A percentile compares a stretch with the other conserved stretches of the same genome.
These are phyloP conservation scores for Acanthamoeba healyi DNA, from an alignment of 208 protist genomes.

Conservation along the genomic window DNA sequence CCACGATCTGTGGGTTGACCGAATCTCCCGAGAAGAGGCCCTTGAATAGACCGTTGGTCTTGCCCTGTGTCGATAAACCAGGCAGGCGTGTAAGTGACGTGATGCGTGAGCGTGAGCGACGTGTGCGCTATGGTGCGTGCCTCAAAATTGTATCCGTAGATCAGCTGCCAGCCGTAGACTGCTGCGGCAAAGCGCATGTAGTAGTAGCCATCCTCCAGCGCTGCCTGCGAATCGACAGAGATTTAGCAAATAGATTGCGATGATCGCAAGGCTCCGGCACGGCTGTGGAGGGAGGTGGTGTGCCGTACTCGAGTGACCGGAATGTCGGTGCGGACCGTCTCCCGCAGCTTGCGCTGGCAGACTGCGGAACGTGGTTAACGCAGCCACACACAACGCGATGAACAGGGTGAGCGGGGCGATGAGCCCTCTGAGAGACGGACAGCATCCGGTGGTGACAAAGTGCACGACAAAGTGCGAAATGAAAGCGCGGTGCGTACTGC, in stretches of 20 bases:
- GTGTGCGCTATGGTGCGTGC: not conserved
- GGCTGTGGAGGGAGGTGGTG: no score
- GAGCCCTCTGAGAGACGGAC: no score
- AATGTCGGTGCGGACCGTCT: slow-evolving; percentile 21
- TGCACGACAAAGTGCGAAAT: not conserved
- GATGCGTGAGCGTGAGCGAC: no score
- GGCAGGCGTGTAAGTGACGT: no score
- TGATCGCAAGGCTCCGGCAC: no score
- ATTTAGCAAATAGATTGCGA: not conserved
- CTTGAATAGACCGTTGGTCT: slow-evolving; percentile 51
- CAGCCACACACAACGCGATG: no score
- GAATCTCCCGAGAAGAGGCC: slow-evolving; percentile 42
- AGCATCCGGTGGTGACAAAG: no score
- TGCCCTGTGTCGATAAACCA: not conserved
- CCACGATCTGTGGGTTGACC: slow-evolving; percentile 63
- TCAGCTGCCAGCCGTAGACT: slow-evolving; percentile 66
- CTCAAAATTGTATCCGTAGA: slow-evolving; percentile 72
- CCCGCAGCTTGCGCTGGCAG: slow-evolving; percentile 39
- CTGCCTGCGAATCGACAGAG: not conserved
- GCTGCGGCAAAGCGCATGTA: slow-evolving; percentile 68
- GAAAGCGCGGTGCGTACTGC: slow-evolving; percentile 13
- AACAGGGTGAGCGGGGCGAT: not conserved
- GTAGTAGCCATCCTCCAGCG: slow-evolving; percentile 66
- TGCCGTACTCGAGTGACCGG: slow-evolving; percentile 11
- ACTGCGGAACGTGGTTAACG: slow-evolving; percentile 2